These are phyloP conservation scores for Penicillium odoratum DNA, from an alignment of 495 filamentous ascomycete species.

Conservation along the genomic window DNA sequence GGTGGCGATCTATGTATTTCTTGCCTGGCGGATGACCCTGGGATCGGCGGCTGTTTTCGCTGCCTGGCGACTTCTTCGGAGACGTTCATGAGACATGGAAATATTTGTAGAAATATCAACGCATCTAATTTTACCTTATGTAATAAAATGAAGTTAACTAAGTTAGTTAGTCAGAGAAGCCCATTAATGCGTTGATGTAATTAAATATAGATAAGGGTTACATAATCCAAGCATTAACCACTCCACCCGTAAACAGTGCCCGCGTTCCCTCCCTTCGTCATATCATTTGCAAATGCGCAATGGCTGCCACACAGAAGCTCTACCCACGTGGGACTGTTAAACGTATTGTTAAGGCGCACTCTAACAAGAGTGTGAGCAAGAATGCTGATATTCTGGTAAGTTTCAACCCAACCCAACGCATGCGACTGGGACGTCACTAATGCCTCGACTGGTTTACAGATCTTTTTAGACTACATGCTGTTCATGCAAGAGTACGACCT, in stretches of 20 bases:
- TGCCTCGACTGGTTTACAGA: slow-evolving; percentile 45
- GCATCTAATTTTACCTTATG: slow-evolving; percentile 1
- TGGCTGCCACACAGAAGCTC: slow-evolving; percentile 61
- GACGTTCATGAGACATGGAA: slow-evolving; percentile 5
- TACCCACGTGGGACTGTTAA: slow-evolving; percentile 85
- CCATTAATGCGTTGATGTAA: background rate
- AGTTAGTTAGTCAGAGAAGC: too few relatives aligned
- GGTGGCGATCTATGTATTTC: slow-evolving; percentile 56
- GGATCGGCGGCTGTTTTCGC: slow-evolving; percentile 35
- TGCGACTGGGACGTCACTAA: slow-evolving; percentile 1
- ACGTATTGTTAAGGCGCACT: slow-evolving; percentile 87
- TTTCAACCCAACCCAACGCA: background rate
- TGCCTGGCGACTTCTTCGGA: slow-evolving; percentile 34
- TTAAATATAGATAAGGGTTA: slow-evolving; percentile 4
- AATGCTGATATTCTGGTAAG: slow-evolving; percentile 85
- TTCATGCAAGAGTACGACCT: slow-evolving; percentile 79
- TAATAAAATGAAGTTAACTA: background rate
- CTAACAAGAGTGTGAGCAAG: slow-evolving; percentile 74
- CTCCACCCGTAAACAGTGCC: slow-evolving; percentile 18
- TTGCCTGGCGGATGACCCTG: slow-evolving; percentile 38
- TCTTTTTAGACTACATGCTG: slow-evolving; percentile 85
- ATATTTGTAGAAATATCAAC: slow-evolving; percentile 4
- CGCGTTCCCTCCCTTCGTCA: background rate
- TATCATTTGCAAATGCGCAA: slow-evolving; percentile 11
- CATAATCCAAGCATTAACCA: background rate